A percentile compares a stretch with the other conserved stretches of the same genome.
These are phyloP conservation scores for Pichia terricola DNA, from an alignment of 1,139 yeast species.

Conservation along the genomic window DNA sequence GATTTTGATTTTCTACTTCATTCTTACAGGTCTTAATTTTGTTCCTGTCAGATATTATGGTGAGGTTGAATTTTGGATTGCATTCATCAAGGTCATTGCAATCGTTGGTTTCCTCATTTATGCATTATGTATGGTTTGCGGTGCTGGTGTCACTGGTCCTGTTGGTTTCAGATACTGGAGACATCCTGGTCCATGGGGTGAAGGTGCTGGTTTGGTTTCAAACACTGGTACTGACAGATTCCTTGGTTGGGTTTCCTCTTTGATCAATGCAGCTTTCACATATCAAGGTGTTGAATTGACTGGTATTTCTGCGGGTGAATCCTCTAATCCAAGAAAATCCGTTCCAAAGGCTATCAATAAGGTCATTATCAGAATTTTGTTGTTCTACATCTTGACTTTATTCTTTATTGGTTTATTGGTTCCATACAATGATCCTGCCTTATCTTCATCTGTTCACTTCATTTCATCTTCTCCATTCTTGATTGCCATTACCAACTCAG, in stretches of 20 bases:
- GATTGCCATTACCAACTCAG: conserved; percentile 55
- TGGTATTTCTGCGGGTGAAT: conserved; percentile 86
- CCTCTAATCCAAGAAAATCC: conserved; percentile 69
- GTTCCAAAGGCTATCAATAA: conserved; percentile 81
- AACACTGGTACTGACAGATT: conserved; percentile 45
- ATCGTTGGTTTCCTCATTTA: conserved; percentile 45
- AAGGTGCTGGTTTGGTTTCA: conserved; percentile 36
- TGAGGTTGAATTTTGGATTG: conserved; percentile 62
- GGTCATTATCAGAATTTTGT: conserved; percentile 69
- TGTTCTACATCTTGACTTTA: conserved; percentile 72
- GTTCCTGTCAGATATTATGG: conserved; percentile 59
- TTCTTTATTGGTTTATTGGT: conserved; percentile 77
- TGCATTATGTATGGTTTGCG: conserved; percentile 35
- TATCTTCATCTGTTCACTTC: conserved; percentile 23
- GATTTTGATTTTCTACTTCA: conserved; percentile 61
- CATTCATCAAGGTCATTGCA: conserved; percentile 47
- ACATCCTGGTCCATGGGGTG: conserved; percentile 82
- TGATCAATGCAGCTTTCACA: conserved; percentile 60
- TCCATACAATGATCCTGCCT: conserved; percentile 58
- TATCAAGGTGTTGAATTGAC: conserved; percentile 77
- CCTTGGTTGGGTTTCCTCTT: conserved; percentile 48
- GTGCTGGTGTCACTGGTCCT: conserved; percentile 40
- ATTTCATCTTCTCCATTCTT: conserved; percentile 43
- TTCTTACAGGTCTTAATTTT: conserved; percentile 42
- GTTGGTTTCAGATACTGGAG: conserved; percentile 88